Evolutionary conservation across 768 basidiomycete genomes (phyloP), one percentile per base, ranked within the genome.

Genomic region (Macrolepiota albuminosa): DNA sequence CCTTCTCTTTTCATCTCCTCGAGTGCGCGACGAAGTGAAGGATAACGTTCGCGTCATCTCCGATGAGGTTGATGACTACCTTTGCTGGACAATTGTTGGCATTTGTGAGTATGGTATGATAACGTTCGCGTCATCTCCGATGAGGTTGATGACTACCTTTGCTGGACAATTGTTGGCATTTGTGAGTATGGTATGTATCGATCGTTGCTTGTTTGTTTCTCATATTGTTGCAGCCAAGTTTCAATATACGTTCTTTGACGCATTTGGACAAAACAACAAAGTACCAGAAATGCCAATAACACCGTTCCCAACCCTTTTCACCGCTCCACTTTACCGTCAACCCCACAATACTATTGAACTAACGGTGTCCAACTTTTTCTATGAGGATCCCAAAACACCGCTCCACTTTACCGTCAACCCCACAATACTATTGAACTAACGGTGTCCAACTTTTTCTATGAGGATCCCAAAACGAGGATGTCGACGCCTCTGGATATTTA

Each of bases 151-250:
- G 95, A 97, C 70, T 95, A 93, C 77, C 76, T 95, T 59, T 93
- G 91, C 68, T 97, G 95, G 95, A 93, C 93, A 13, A 95, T 97
- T 66, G 93, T 94, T 64, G 93, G 95, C 42, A 95, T 96, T 55
- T 93, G 95, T 95, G 74, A 73, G 89, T 77, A 62, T 55, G n/a
- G n/a, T n/a, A n/a, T n/a, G 40, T 33, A 14, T 45, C 24, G 60
- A 51, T 60, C 57, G 51, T 31, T 49, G 51, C 33, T 54, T 24
- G 7, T 50, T 54, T 57, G 18, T 54, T 61, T 58, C 4, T 54
- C 57, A 31, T 16, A 26, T 42, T 3, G 56, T 62, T 68, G 21
- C 65, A 94, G 92, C 93, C 57, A 93, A 94, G 73, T 95, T 94
- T 73, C 91, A 94, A 67, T 95, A 95, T 71, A 93, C 92, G 18